phyloP scores from a whole-genome alignment of 176 grass and related monocot genomes.

The Tillandsia leiboldiana region DNA sequence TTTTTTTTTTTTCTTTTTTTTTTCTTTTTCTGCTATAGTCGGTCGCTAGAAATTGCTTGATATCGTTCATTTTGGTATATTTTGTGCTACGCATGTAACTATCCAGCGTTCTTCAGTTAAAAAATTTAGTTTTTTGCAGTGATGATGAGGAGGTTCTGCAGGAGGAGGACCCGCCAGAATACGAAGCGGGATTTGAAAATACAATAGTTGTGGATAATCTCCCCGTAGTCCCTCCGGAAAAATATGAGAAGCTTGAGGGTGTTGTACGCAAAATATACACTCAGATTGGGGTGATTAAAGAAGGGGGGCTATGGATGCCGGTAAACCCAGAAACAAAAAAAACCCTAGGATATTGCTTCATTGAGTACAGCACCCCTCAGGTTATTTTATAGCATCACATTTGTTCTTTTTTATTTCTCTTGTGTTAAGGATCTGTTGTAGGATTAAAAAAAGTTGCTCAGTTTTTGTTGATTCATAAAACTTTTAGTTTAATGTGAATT shows the following conservation, averaged over 20 bases:
- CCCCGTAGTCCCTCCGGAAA: conserved; percentile 61
- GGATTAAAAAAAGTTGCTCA: neutral
- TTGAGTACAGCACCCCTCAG: conserved; percentile 73
- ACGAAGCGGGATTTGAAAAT: conserved; percentile 56
- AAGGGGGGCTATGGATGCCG: conserved; percentile 85
- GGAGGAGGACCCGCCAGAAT: conserved; percentile 52
- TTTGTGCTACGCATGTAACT: too few species aligned
- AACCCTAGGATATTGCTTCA: conserved; percentile 78
- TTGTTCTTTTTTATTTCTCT: conserved; percentile 5
- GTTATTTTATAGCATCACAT: conserved; percentile 22
- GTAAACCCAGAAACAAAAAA: conserved; percentile 59
- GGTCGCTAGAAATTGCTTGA: too few species aligned
- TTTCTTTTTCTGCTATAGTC: too few species aligned
- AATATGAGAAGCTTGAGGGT: conserved; percentile 82
- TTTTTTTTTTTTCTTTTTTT: too few species aligned
- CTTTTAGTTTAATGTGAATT: too few species aligned
- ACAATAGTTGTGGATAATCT: conserved; percentile 73
- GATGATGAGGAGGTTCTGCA: conserved; percentile 68
- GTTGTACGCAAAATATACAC: conserved; percentile 73
- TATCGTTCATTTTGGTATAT: too few species aligned
- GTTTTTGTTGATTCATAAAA: neutral
- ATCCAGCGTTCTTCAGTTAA: neutral
- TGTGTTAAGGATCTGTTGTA: neutral
- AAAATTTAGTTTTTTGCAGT: conserved; percentile 25
- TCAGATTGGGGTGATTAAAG: conserved; percentile 68